These are phyloP conservation scores for Hyaloperonospora arabidopsidis DNA, from an alignment of 352 stramenopile species.

Conservation along the genomic window DNA sequence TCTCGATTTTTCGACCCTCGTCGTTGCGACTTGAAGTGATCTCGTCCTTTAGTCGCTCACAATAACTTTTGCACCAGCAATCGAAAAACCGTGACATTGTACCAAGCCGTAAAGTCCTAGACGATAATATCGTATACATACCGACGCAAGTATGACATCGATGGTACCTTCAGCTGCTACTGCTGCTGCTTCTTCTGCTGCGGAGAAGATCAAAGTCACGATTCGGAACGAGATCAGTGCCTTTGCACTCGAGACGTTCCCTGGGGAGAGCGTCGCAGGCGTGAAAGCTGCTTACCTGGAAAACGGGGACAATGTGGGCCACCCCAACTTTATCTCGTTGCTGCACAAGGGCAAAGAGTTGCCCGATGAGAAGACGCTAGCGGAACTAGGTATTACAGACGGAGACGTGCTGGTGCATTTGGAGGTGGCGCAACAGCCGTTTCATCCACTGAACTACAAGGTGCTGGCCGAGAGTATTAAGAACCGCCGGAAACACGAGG, in stretches of 20 bases:
- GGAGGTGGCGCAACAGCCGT: conserved; percentile 78
- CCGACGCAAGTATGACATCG: neutral
- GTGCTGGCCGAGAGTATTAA: conserved; percentile 71
- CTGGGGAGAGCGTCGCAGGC: conserved; percentile 64
- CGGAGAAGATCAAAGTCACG: conserved; percentile 59
- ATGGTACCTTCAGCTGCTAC: conserved; percentile 17
- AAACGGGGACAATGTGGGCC: conserved; percentile 50
- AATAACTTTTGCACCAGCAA: no score
- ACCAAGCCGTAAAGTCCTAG: no score
- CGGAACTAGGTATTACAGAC: conserved; percentile 40
- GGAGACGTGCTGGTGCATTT: conserved; percentile 80
- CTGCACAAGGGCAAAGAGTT: conserved; percentile 84
- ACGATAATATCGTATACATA: neutral
- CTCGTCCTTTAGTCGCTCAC: no score
- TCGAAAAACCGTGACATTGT: no score
- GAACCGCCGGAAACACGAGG: conserved; percentile 68
- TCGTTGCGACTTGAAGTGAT: conserved; percentile 6
- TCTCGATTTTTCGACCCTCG: conserved; percentile 12
- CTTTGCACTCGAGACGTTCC: conserved; percentile 60
- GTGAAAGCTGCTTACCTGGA: conserved; percentile 82
- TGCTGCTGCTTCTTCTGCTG: neutral
- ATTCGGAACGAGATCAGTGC: conserved; percentile 74
- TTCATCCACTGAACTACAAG: conserved; percentile 83
- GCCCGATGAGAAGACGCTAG: conserved; percentile 80
- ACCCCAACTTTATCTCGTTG: conserved; percentile 73